Percentiles rank a stretch among this genome's conserved stretches.
Conservation (phyloP, 2,329 filamentous ascomycete species). For the Fusarium liriodendri region DNA sequence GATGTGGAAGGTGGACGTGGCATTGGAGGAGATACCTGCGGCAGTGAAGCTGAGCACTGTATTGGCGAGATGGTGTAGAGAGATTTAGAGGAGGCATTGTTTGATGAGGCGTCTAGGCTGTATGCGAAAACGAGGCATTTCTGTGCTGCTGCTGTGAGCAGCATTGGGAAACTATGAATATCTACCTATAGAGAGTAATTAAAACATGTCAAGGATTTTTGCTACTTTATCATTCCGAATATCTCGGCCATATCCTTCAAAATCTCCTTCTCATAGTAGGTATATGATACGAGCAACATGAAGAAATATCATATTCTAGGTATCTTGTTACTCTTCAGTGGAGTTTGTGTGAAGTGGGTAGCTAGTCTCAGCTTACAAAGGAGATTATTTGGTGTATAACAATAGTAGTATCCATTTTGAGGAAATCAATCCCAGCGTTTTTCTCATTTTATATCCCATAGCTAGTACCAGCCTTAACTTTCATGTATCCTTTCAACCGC, state of each 20-base stretch:
- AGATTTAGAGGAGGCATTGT: conserved; percentile 62
- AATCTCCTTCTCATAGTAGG: not conserved
- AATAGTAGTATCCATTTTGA: not conserved
- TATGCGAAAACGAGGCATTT: not conserved
- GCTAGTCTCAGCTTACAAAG: not conserved
- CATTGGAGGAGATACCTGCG: conserved; percentile 79
- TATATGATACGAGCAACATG: not conserved
- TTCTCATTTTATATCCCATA: not conserved
- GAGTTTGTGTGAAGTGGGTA: not conserved
- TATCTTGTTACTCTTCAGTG: not conserved
- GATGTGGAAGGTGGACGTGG: conserved; percentile 82
- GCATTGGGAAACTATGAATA: not conserved
- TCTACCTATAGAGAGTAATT: not conserved
- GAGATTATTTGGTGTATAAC: not conserved
- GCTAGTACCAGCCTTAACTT: not conserved
- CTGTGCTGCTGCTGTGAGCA: not conserved
- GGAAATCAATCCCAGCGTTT: not conserved
- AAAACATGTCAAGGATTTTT: not conserved
- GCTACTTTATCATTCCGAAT: not conserved
- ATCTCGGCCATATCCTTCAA: not conserved
- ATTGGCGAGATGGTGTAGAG: conserved; percentile 80
- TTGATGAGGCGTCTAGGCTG: conserved; percentile 1
- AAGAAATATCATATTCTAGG: not conserved
- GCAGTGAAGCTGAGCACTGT: conserved; percentile 68
- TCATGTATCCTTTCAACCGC: not conserved